Evolutionary conservation across 495 filamentous ascomycete species (phyloP).

Genomic region (Darksidea phi): DNA sequence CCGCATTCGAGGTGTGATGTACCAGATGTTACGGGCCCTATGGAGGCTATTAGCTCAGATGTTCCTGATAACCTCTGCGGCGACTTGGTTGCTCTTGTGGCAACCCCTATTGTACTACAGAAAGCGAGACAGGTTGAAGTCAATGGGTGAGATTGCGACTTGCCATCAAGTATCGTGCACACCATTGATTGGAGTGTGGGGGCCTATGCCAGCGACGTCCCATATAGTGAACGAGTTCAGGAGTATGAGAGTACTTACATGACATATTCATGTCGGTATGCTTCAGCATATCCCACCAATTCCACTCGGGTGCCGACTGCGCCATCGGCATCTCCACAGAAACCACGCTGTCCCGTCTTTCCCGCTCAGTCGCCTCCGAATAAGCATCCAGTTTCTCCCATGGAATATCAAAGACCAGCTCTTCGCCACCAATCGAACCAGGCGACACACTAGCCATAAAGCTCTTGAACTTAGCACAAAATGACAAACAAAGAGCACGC

Average conservation of each 20-base stretch:
- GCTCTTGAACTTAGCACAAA: constrained; percentile 12
- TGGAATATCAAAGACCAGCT: constrained; percentile 9
- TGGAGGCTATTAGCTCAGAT: neutral
- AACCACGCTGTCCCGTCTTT: neutral
- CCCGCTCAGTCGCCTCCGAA: neutral
- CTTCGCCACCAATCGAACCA: constrained; percentile 13
- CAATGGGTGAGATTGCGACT: too few species aligned
- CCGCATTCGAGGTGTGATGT: constrained; percentile 23
- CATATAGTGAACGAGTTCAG: too few species aligned
- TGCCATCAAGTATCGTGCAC: too few species aligned
- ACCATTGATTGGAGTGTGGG: too few species aligned
- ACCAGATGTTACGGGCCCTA: constrained; percentile 20
- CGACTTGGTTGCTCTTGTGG: neutral
- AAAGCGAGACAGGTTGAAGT: too few species aligned
- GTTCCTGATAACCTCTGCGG: neutral
- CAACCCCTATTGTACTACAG: too few species aligned
- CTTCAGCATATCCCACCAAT: constrained; percentile 29
- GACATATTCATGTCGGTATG: constrained; percentile 2
- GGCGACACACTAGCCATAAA: constrained; percentile 4
- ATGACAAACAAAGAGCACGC: constrained; percentile 15
- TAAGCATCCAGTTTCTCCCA: constrained; percentile 26
- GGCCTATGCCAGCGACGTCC: too few species aligned
- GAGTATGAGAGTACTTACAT: constrained; percentile 13
- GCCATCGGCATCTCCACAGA: neutral
- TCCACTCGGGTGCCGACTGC: constrained; percentile 20